phyloP scores from a whole-genome alignment of 1,139 yeast species.

The Taphrina populina region DNA sequence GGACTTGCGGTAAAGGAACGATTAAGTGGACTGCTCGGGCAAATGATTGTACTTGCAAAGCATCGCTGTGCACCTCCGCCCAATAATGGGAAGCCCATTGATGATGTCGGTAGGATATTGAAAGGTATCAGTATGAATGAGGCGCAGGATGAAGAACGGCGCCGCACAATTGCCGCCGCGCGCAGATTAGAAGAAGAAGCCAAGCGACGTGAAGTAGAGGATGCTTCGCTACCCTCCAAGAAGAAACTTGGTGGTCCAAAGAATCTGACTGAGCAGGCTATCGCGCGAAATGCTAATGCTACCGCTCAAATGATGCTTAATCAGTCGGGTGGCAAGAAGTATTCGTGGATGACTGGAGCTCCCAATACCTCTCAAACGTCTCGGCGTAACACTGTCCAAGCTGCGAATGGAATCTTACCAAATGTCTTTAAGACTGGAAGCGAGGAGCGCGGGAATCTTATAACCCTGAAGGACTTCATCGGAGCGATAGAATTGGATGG shows the following conservation, averaged over 20 bases:
- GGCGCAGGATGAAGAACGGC: conserved; percentile 31
- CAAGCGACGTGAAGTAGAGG: conserved; percentile 14
- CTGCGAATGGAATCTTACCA: conserved; percentile 14
- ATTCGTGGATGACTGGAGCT: conserved; percentile 35
- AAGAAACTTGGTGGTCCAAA: conserved; percentile 21
- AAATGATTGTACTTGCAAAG: conserved; percentile 32
- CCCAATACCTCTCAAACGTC: conserved; percentile 21
- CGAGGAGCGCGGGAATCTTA: conserved; percentile 15
- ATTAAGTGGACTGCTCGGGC: conserved; percentile 18
- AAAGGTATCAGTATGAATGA: conserved; percentile 25
- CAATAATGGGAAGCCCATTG: conserved; percentile 25
- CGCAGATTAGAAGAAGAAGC: conserved; percentile 29
- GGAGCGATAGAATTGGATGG: conserved; percentile 21
- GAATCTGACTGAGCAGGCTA: conserved; percentile 29
- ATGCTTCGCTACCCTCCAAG: conserved; percentile 19
- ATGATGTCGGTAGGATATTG: conserved; percentile 31
- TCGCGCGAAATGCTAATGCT: conserved; percentile 33
- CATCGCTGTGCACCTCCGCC: conserved; percentile 34
- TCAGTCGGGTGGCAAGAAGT: conserved; percentile 34
- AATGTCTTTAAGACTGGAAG: conserved; percentile 20
- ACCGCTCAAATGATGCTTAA: conserved; percentile 35
- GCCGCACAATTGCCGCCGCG: conserved; percentile 27
- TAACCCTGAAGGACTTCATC: conserved; percentile 27
- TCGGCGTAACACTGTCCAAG: conserved; percentile 10
- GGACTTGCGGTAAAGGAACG: conserved; percentile 33